Base-by-base conservation (phyloP, 345 rosid species). In the Gossypioides kirkii region DNA sequence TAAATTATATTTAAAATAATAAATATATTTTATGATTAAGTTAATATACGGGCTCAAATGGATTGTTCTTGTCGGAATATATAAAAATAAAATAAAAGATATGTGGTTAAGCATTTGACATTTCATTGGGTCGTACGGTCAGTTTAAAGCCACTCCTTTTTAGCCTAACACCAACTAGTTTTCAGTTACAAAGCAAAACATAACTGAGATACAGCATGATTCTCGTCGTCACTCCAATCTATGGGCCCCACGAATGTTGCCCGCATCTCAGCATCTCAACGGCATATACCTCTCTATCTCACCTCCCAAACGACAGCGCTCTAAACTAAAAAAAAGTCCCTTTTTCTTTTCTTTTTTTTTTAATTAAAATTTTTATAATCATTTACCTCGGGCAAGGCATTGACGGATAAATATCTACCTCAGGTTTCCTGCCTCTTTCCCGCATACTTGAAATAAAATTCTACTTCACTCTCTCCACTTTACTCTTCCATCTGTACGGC, bases 261-360 rank as follows among this genome's bases (percentile, higher is more conserved):
- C 22, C 69, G 74, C 62, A 76, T 75, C 77, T 41, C 0, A 53
- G 74, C 62, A 76, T 75, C 77, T 41, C 0, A 53, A 73, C 71
- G 61, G 77, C 76, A 73, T n/a, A 69, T 70, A 64, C 65, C 52
- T 38, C 6, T 50, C 13, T 3, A 8, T 0, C 8, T 5, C 36
- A 4, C 36, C 36, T 11, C 0, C 0, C 11, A n/a, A n/a, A 56
- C 55, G 56, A 12, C 61, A 4, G 0, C 69, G 52, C 42, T 11
- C 42, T 11, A 38, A 38, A 1, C n/a, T 16, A 0, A 49, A 0
- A 75, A 10, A 61, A 53, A 47, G 3, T 36, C 22, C 74, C 25
- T 75, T 32, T 3, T 46, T 47, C 2, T 28, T 28, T 36, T n/a
- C 74, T 36, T 75, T 32, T 3, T 46, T 47, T 12, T 28, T 28